Evolutionary conservation across 495 filamentous ascomycete genomes (phyloP).

Genomic region (Aspergillus mulundensis): DNA sequence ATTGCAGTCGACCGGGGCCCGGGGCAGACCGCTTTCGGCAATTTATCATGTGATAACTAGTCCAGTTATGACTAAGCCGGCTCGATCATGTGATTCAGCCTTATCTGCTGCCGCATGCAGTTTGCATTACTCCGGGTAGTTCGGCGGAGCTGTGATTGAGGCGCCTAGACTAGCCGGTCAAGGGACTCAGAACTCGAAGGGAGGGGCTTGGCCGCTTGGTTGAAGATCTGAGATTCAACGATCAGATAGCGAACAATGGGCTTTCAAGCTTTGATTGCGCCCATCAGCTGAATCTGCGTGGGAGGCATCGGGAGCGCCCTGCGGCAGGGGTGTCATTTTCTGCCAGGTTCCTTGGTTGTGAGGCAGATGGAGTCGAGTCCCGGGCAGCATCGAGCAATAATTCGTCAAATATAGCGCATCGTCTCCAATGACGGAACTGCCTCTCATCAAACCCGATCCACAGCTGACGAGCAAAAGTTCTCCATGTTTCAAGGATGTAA

Average conservation of each 20-base stretch:
- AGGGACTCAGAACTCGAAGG: too few relatives aligned
- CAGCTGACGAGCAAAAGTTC: constrained; percentile 4
- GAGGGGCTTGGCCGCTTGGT: too few relatives aligned
- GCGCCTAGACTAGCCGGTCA: too few relatives aligned
- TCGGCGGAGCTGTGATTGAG: background rate
- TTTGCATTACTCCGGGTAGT: background rate
- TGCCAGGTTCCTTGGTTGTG: background rate
- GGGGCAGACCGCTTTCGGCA: constrained; percentile 3
- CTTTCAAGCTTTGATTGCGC: too few relatives aligned
- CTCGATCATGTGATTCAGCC: constrained; percentile 23
- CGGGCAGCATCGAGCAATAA: background rate
- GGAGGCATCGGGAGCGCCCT: background rate
- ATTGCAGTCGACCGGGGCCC: background rate
- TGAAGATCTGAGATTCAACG: too few relatives aligned
- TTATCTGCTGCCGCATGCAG: constrained; percentile 3
- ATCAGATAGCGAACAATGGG: too few relatives aligned
- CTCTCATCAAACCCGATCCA: background rate
- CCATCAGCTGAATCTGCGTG: background rate
- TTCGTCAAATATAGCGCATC: background rate
- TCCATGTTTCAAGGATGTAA: background rate
- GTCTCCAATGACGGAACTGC: constrained; percentile 3
- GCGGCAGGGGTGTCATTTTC: background rate
- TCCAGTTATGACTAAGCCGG: too few relatives aligned
- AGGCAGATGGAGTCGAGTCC: background rate
- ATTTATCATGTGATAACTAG: constrained; percentile 11